phyloP scores from a whole-genome alignment of 108 stramenopile species.

The Mediolabrus comicus region DNA sequence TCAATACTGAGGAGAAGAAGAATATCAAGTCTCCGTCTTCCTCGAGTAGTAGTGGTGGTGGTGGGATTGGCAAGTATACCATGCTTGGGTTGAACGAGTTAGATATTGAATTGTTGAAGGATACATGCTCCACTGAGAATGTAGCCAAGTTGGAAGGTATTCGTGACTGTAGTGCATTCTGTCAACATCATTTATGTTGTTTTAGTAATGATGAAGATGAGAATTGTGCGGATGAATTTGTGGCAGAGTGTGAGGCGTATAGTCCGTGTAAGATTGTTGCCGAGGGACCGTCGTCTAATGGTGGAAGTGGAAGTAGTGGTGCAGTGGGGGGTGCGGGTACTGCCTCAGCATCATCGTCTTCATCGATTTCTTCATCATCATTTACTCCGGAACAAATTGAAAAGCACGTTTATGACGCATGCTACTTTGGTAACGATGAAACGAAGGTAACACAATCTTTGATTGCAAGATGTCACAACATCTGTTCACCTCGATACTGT shows the following conservation, averaged over 20 bases:
- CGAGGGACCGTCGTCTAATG: background rate
- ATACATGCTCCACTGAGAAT: slow-evolving; percentile 14
- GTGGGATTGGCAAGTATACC: background rate
- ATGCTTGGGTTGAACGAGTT: slow-evolving; percentile 1
- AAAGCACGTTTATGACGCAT: background rate
- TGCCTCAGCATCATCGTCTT: no score
- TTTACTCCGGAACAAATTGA: background rate
- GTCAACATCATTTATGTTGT: slow-evolving; percentile 40
- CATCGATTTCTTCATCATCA: no score
- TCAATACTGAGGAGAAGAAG: background rate
- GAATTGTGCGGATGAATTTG: background rate
- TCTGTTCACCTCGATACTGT: background rate
- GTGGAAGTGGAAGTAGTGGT: background rate
- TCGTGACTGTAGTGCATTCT: slow-evolving; percentile 33
- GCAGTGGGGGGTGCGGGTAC: background rate
- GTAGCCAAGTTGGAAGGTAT: slow-evolving; percentile 24
- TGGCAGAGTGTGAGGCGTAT: slow-evolving; percentile 27
- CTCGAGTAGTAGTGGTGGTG: background rate
- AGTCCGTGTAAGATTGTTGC: slow-evolving; percentile 12
- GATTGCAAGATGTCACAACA: background rate
- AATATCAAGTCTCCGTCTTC: no score
- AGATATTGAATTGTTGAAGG: slow-evolving; percentile 14
- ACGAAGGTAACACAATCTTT: background rate
- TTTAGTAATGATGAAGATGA: slow-evolving; percentile 11
- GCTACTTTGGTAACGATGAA: background rate